phyloP scores from a whole-genome alignment of 2,329 filamentous ascomycete genomes.

The Cercospora brassicicola region DNA sequence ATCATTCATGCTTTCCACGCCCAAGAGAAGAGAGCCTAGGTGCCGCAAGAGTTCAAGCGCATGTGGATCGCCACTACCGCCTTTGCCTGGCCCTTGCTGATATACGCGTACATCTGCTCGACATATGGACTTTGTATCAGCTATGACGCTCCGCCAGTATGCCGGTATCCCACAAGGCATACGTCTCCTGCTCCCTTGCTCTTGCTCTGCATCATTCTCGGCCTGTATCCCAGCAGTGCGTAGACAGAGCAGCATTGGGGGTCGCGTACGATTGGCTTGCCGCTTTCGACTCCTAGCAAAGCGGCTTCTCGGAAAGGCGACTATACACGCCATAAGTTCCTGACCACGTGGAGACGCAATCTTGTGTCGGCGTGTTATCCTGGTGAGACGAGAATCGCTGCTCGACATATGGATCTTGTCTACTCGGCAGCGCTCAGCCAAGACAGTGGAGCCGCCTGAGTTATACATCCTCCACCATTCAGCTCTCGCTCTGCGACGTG shows the following conservation, averaged over 20 bases:
- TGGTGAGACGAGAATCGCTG: neutral
- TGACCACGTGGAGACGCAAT: neutral
- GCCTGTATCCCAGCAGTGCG: neutral
- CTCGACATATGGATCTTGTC: neutral
- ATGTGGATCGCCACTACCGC: neutral
- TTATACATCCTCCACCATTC: neutral
- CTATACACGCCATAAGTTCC: neutral
- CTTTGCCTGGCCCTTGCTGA: neutral
- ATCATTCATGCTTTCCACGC: neutral
- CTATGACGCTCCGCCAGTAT: neutral
- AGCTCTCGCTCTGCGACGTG: neutral
- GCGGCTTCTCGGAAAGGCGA: neutral
- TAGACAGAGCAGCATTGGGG: neutral
- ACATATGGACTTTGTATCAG: neutral
- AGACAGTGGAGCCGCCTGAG: neutral
- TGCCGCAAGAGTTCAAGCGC: neutral
- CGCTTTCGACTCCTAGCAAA: neutral
- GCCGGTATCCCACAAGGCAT: neutral
- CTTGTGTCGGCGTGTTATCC: neutral
- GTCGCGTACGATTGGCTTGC: neutral
- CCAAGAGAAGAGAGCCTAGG: neutral
- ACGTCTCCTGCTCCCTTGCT: neutral
- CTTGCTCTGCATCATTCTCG: neutral
- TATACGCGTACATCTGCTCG: neutral
- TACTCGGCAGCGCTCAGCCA: neutral